These are phyloP conservation scores for Cladosporium sphaerospermum DNA, from an alignment of 2,329 filamentous ascomycete genomes.

Conservation along the genomic window DNA sequence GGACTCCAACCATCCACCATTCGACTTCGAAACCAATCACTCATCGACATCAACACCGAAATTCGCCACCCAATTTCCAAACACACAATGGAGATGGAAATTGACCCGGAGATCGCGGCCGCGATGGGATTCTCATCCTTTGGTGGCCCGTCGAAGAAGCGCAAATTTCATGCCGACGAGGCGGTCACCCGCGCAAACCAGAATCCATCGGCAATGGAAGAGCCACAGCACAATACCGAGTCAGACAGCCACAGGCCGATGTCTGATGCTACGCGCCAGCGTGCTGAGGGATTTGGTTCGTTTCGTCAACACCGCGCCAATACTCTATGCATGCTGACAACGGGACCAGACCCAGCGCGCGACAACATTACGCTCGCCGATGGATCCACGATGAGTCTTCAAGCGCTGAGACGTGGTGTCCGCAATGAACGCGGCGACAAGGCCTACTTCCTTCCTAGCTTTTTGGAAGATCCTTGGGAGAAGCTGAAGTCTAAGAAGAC, in stretches of 20 bases:
- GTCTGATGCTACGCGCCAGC: slow-evolving; percentile 23
- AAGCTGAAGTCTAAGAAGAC: slow-evolving; percentile 13
- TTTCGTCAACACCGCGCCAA: slow-evolving; percentile 23
- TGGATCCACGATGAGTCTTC: slow-evolving; percentile 23
- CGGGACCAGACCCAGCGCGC: not conserved
- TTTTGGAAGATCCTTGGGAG: slow-evolving; percentile 69
- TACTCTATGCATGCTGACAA: slow-evolving; percentile 5
- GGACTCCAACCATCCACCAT: too few relatives aligned
- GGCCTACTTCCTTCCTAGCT: slow-evolving; percentile 63
- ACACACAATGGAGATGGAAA: not conserved
- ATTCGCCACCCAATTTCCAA: not conserved
- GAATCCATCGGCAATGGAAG: slow-evolving; percentile 16
- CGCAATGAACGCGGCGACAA: slow-evolving; percentile 53
- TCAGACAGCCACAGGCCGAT: slow-evolving; percentile 12
- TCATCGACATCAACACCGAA: too few relatives aligned
- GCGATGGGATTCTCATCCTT: slow-evolving; percentile 71
- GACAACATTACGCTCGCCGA: not conserved
- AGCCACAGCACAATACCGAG: not conserved
- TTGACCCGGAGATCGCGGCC: slow-evolving; percentile 46
- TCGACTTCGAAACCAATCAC: too few relatives aligned
- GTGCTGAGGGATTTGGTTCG: slow-evolving; percentile 32
- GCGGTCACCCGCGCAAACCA: slow-evolving; percentile 32
- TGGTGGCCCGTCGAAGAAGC: slow-evolving; percentile 54
- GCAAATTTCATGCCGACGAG: slow-evolving; percentile 56
- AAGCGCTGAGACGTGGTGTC: slow-evolving; percentile 35